Evolutionary conservation across 495 filamentous ascomycete species (phyloP).

Genomic region (Tuber microsphaerosporum): DNA sequence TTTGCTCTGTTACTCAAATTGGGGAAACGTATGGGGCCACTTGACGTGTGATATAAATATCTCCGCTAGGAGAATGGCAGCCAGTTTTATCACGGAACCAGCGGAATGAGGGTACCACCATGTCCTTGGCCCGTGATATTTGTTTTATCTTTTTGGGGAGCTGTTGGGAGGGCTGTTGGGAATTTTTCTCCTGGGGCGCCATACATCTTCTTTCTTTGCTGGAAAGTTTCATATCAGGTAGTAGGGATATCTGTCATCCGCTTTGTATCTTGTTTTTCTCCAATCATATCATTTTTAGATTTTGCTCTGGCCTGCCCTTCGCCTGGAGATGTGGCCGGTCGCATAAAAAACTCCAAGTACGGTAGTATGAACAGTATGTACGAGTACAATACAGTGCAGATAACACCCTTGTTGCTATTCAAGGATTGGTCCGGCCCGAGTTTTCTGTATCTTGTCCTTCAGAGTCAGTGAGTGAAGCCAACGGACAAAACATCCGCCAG

Average conservation of each 20-base stretch:
- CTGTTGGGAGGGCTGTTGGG: neutral
- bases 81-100: neutral
- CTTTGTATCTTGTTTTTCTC: neutral
- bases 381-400: neutral
- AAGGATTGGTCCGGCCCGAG: neutral
- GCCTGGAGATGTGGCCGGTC: neutral
- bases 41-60: constrained; percentile 5
- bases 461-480: neutral
- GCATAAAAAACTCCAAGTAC: neutral
- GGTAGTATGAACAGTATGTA: neutral
- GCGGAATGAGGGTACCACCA: neutral
- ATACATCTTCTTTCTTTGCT: neutral
- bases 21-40: neutral
- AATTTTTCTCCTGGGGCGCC: neutral
- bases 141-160: neutral
- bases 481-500: neutral
- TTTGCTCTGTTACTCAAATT: neutral
- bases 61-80: neutral
- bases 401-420: neutral
- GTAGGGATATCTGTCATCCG: neutral
- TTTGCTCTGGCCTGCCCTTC: neutral
- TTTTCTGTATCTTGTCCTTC: neutral
- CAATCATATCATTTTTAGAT: neutral
- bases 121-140: neutral
- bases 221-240: neutral